A percentile compares a stretch with the other conserved stretches of the same genome.
Evolutionary conservation across 176 grass and related monocot genomes (phyloP).

Genomic region (Avena insularis): DNA sequence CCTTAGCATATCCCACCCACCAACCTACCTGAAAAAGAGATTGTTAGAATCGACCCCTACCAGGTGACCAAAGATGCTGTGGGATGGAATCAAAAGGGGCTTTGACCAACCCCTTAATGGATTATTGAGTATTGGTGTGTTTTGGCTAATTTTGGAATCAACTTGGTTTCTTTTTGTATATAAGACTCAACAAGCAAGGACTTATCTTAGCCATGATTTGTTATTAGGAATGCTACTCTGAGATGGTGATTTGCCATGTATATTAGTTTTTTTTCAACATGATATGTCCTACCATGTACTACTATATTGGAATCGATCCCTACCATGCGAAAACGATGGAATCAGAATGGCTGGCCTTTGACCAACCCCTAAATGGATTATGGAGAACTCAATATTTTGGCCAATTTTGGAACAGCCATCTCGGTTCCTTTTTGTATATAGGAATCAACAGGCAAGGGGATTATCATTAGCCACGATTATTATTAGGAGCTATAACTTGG

Average conservation of each 20-base stretch:
- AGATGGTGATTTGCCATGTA: neutral
- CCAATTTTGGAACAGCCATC: neutral
- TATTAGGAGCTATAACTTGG: neutral
- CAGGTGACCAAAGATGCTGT: neutral
- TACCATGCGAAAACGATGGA: neutral
- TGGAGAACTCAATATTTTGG: neutral
- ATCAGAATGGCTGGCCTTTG: neutral
- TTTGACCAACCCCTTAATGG: neutral
- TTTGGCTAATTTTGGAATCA: neutral
- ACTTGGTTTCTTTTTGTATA: neutral
- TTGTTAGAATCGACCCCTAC: neutral
- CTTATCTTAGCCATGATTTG: neutral
- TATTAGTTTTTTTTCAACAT: neutral
- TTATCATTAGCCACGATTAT: neutral
- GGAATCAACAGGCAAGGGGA: neutral
- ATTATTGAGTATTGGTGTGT: neutral
- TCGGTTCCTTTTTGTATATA: neutral
- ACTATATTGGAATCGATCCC: neutral
- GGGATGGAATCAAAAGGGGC: neutral
- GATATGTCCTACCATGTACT: neutral
- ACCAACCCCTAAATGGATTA: neutral
- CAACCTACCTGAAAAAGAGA: slow-evolving; percentile 84
- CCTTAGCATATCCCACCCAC: slow-evolving; percentile 85
- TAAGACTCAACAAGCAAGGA: neutral
- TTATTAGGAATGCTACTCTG: neutral